A percentile compares a stretch with the other conserved stretches of the same genome.
phyloP scores from a whole-genome alignment of 768 basidiomycete genomes.

The Pisolithus marmoratus region DNA sequence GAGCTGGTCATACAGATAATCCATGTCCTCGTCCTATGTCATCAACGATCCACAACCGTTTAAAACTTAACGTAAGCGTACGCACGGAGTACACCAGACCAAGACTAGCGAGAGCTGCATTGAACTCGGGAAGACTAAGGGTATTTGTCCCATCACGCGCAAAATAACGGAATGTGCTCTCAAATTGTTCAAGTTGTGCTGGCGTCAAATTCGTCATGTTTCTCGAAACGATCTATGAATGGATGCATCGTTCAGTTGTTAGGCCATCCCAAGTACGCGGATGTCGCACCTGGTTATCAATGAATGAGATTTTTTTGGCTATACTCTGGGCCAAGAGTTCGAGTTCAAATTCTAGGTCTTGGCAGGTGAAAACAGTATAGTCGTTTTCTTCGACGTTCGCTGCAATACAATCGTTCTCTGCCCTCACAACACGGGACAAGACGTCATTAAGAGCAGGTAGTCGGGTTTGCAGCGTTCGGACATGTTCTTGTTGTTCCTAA shows the following conservation, averaged over 20 bases:
- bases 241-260: neutral
- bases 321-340: constrained; percentile 77
- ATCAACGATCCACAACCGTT: neutral
- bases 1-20: constrained; percentile 75
- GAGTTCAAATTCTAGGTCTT: constrained; percentile 88
- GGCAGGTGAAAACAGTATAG: constrained; percentile 83
- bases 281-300: constrained; percentile 80
- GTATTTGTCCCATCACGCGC: constrained; percentile 92
- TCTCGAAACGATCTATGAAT: constrained; percentile 77
- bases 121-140: constrained; percentile 77
- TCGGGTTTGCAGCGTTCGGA: constrained; percentile 57
- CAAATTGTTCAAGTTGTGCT: constrained; percentile 93
- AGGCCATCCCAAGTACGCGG: neutral
- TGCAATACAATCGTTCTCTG: constrained; percentile 70
- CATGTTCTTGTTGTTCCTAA: constrained; percentile 70
- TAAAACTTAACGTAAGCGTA: neutral
- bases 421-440: constrained; percentile 48
- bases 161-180: constrained; percentile 96
- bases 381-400: constrained; percentile 98
- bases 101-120: constrained; percentile 90
- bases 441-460: constrained; percentile 60
- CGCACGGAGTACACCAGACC: constrained; percentile 87
- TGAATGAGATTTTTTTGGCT: constrained; percentile 87
- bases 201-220: constrained; percentile 94
- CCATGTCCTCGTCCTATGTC: constrained; percentile 77